phyloP scores from a whole-genome alignment of 176 grass and related monocot species.

The Pontederia paniculata region DNA sequence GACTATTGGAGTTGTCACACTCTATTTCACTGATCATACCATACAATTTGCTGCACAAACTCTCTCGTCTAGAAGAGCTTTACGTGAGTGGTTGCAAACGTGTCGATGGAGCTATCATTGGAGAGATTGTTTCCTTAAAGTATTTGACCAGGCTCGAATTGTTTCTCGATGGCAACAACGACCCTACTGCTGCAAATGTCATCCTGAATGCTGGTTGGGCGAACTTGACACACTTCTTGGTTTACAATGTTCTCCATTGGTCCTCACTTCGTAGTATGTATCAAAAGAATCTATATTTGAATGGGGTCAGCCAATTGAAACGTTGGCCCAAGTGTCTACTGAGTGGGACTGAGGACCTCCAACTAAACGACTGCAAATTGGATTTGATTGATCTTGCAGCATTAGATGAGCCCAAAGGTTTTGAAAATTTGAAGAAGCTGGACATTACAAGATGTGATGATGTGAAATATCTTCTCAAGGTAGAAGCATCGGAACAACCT shows the following conservation, averaged over 20 bases:
- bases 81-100: neutral
- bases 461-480: slow-evolving; percentile 7
- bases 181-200: slow-evolving; percentile 5
- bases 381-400: neutral
- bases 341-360: slow-evolving; percentile 3
- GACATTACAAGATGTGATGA: slow-evolving; percentile 3
- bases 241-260: slow-evolving; percentile 12
- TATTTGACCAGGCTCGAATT: slow-evolving; percentile 10
- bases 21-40: slow-evolving; percentile 1
- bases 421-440: slow-evolving; percentile 16
- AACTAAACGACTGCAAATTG: slow-evolving; percentile 1
- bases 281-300: slow-evolving; percentile 11
- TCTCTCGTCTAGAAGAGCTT: slow-evolving; percentile 19
- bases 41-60: slow-evolving; percentile 9
- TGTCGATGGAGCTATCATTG: slow-evolving; percentile 3
- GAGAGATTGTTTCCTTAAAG: slow-evolving; percentile 13
- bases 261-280: neutral
- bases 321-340: slow-evolving; percentile 12
- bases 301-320: neutral
- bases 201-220: neutral
- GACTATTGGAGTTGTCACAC: slow-evolving; percentile 22
- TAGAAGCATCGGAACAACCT: neutral
- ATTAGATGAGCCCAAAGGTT: slow-evolving; percentile 2
- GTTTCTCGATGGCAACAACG: slow-evolving; percentile 12
- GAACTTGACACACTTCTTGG: neutral